Percentiles rank a stretch among this genome's conserved stretches.
Evolutionary conservation across 2,329 filamentous ascomycete genomes (phyloP).

Genomic region (Alternaria arborescens): DNA sequence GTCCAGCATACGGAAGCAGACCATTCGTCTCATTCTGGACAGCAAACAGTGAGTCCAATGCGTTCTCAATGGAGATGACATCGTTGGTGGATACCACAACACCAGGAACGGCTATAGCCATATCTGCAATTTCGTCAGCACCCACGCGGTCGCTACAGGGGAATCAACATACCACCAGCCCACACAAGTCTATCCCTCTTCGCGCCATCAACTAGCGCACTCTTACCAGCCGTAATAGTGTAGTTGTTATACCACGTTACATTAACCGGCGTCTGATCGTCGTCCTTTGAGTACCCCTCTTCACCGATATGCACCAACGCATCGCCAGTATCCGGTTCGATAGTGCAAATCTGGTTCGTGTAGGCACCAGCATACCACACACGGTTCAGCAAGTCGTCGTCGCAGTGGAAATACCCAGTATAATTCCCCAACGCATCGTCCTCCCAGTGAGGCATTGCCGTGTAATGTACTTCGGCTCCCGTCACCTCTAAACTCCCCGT

Average conservation of each 20-base stretch:
- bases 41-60: conserved; percentile 59
- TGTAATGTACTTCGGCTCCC: conserved; percentile 54
- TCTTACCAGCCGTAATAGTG: conserved; percentile 53
- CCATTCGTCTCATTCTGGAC: conserved; percentile 55
- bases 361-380: conserved; percentile 57
- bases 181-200: conserved; percentile 68
- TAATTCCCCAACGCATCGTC: conserved; percentile 50
- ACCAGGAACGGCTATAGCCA: conserved; percentile 64
- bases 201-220: conserved; percentile 60
- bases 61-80: conserved; percentile 60
- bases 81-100: conserved; percentile 65
- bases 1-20: conserved; percentile 61
- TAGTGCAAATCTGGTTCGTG: conserved; percentile 52
- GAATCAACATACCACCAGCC: conserved; percentile 56
- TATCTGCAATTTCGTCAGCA: conserved; percentile 52
- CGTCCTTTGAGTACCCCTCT: conserved; percentile 29
- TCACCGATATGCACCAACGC: conserved; percentile 45
- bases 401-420: conserved; percentile 55
- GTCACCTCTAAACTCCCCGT: conserved; percentile 52
- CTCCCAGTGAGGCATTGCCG: conserved; percentile 54
- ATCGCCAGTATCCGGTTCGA: conserved; percentile 49
- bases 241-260: conserved; percentile 54
- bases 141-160: not conserved
- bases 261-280: conserved; percentile 42
- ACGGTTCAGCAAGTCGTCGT: conserved; percentile 55